Evolutionary conservation across 139 green algal genomes (phyloP).

Genomic region (Astrephomene gubernaculifera): DNA sequence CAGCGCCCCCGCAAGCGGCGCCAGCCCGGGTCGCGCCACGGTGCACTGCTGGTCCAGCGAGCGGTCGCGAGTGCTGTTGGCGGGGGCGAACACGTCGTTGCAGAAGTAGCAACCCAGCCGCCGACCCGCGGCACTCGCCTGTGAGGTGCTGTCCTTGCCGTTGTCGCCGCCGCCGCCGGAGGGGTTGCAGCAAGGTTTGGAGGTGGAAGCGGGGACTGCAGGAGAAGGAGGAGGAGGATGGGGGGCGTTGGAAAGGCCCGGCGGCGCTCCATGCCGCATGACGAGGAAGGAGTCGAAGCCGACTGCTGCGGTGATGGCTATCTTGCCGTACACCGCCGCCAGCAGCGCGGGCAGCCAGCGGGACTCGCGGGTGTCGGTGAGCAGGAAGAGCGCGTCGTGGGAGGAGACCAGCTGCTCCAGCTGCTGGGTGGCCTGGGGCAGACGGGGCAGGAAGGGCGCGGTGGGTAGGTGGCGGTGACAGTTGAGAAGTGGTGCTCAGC

Average conservation of each 20-base stretch:
- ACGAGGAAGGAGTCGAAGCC: slow-evolving; percentile 92
- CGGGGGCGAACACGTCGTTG: slow-evolving; percentile 96
- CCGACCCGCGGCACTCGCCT: not conserved
- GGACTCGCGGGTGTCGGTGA: slow-evolving; percentile 96
- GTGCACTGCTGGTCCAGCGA: slow-evolving; percentile 98
- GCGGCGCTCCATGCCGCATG: slow-evolving; percentile 74
- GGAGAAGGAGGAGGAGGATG: too few relatives aligned
- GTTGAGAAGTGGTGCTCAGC: not conserved
- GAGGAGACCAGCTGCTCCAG: slow-evolving; percentile 74
- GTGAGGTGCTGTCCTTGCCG: too few relatives aligned
- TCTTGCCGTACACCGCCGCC: slow-evolving; percentile 67
- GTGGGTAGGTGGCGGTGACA: not conserved
- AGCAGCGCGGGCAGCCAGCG: slow-evolving; percentile 95
- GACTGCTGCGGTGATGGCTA: slow-evolving; percentile 92
- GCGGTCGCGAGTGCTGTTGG: slow-evolving; percentile 88
- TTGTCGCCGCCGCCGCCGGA: too few relatives aligned
- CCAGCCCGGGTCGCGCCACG: slow-evolving; percentile 91
- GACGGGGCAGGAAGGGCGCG: not conserved
- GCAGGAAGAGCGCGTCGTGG: slow-evolving; percentile 94
- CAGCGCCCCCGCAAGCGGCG: slow-evolving; percentile 87
- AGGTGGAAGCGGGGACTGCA: not conserved
- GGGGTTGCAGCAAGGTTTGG: too few relatives aligned
- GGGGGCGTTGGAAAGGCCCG: not conserved
- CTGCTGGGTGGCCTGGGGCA: slow-evolving; percentile 45
- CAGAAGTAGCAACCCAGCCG: slow-evolving; percentile 99